Evolutionary conservation across 768 basidiomycete species (phyloP), one percentile per base, ranked within the genome.

Genomic region (Tephrocybe sp.): DNA sequence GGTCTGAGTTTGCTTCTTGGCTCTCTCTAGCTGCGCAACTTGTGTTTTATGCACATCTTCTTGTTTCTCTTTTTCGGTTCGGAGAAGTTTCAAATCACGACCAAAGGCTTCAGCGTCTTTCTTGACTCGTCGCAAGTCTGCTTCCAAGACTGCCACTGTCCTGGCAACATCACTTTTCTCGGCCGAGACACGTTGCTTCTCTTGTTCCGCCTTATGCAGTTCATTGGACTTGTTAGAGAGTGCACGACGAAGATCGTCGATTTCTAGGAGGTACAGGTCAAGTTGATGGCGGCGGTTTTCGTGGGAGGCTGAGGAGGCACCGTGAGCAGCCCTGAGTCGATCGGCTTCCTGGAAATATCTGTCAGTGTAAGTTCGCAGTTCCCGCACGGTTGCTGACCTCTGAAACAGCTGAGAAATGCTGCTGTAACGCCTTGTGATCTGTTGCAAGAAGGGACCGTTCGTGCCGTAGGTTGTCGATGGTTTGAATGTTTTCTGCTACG

Each of bases 71-170:
- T 89, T 88, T 68, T 91, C 84, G 12, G 66, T 62, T 9, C 82
- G 75, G 34, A 91, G 70, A 8, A 73, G 67, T 53, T 83, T 88
- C 50, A 95, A 64, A 64, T 94, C 91, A 15, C 78, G 78, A 15
- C 89, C 88, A 60, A 93, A 86, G 6, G 75, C 76, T 54, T 88
- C 86, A 0, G 90, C 91, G 51, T 91, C 87, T 42, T 77, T 74
- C 48, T 81, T 77, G 15, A 95, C 88, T 8, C 88, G 82, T 49
- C 72, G 72, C 19, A 95, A 74, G 61, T 94, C 91, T 4, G 78
- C 71, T 58, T 93, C 86, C 25, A 94, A 74, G 0, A 62, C 64
- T 4, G 79, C 75, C n/a, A 93, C 83, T 3, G 80, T 86, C 34
- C 72, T 74, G 0, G 79, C 76, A 49, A 91, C 80, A 53, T 83